Evolutionary conservation across 805 yeast species (phyloP).

Genomic region (Wickerhamiella siamensis): DNA sequence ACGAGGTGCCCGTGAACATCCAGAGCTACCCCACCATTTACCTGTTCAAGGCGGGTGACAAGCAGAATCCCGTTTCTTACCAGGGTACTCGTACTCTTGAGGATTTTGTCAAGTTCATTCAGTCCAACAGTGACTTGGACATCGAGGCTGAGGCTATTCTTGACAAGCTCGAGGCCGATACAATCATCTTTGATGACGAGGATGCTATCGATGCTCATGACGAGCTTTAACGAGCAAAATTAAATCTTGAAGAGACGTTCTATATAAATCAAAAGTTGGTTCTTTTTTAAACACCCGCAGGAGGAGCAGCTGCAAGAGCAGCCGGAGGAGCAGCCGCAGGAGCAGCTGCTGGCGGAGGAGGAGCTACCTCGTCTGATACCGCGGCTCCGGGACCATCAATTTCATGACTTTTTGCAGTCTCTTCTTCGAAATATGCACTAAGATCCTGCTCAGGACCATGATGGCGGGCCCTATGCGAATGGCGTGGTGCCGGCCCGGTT

Average conservation of each 20-base stretch:
- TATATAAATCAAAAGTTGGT: background rate
- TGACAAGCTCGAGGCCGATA: constrained; percentile 23
- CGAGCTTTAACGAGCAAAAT: constrained; percentile 16
- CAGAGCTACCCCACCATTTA: constrained; percentile 87
- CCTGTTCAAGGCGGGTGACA: constrained; percentile 78
- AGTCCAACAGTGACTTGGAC: constrained; percentile 47
- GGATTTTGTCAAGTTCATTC: constrained; percentile 53
- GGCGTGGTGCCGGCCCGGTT: too few species aligned
- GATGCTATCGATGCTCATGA: constrained; percentile 18
- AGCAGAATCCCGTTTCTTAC: constrained; percentile 49
- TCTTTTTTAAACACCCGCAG: too few species aligned
- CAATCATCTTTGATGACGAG: constrained; percentile 13
- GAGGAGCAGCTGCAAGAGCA: too few species aligned
- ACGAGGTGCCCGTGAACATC: constrained; percentile 68
- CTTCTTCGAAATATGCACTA: constrained; percentile 17
- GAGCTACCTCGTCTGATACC: background rate
- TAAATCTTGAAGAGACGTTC: background rate
- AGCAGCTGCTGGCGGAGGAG: background rate
- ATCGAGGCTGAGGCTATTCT: constrained; percentile 37
- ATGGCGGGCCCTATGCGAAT: background rate
- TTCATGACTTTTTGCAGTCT: constrained; percentile 15
- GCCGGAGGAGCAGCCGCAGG: too few species aligned
- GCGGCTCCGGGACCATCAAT: constrained; percentile 11
- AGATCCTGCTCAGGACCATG: constrained; percentile 7
- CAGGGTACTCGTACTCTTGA: constrained; percentile 63